Evolutionary conservation across 441 rosid species (phyloP).

Genomic region (Daphne laureola): DNA sequence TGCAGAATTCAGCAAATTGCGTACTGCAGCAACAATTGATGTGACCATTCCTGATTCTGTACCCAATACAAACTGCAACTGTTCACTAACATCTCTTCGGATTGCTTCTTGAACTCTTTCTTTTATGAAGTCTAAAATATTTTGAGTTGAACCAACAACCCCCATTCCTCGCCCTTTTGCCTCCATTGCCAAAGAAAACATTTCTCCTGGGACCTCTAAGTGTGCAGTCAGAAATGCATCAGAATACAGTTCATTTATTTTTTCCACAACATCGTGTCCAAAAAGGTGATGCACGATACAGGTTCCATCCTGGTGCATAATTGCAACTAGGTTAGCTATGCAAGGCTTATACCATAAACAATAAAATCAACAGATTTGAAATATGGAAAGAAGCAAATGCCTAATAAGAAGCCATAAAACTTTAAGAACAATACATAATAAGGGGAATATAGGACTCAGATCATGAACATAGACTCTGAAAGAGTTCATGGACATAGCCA

Average conservation of each 20-base stretch:
- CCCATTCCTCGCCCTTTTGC: conserved; percentile 95
- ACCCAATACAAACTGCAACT: conserved; percentile 85
- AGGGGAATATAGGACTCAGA: no score
- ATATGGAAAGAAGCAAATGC: background rate
- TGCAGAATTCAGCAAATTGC: conserved; percentile 39
- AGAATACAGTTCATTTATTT: conserved; percentile 73
- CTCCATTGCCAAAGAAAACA: conserved; percentile 95
- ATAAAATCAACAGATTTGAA: background rate
- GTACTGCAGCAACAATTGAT: conserved; percentile 73
- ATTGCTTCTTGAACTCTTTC: conserved; percentile 74
- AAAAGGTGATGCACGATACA: conserved; percentile 94
- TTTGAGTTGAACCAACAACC: conserved; percentile 86
- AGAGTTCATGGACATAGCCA: no score
- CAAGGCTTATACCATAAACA: conserved; percentile 8
- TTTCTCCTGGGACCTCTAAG: conserved; percentile 96
- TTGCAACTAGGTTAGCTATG: conserved; percentile 2
- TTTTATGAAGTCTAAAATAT: conserved; percentile 81
- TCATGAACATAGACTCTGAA: no score
- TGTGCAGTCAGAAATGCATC: conserved; percentile 94
- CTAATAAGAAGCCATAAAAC: no score
- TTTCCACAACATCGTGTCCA: conserved; percentile 82
- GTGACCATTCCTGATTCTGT: conserved; percentile 98
- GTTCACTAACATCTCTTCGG: conserved; percentile 67
- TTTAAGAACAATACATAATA: no score
- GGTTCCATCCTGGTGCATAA: conserved; percentile 62